Percentiles rank a stretch among this genome's conserved stretches.
Evolutionary conservation across 1,139 yeast species (phyloP).

Genomic region (Zygotorulaspora mrakii): DNA sequence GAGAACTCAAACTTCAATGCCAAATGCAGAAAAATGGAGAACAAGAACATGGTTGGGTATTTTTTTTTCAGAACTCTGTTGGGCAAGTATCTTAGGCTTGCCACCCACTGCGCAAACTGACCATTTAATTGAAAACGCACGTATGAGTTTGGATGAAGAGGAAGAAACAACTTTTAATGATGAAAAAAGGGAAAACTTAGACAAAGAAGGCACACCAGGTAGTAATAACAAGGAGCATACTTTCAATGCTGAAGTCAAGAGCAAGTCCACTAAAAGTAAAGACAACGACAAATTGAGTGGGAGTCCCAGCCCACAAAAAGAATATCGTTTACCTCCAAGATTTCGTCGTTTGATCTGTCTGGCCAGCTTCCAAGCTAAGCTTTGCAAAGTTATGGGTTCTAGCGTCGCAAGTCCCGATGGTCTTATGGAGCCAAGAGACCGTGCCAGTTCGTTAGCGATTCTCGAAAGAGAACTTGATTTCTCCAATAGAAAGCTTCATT

Average conservation of each 20-base stretch:
- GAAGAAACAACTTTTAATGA: slow-evolving; percentile 5
- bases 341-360: slow-evolving; percentile 71
- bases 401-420: slow-evolving; percentile 91
- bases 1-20: slow-evolving; percentile 81
- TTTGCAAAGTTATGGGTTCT: slow-evolving; percentile 83
- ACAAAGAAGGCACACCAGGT: not conserved
- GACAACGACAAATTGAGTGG: too few species aligned
- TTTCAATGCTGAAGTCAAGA: too few species aligned
- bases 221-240: not conserved
- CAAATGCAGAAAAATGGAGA: slow-evolving; percentile 92
- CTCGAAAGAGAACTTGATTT: slow-evolving; percentile 76
- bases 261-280: too few species aligned
- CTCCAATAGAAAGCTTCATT: slow-evolving; percentile 42
- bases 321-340: slow-evolving; percentile 50
- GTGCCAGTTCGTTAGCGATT: slow-evolving; percentile 74
- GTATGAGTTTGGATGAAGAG: slow-evolving; percentile 49
- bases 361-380: slow-evolving; percentile 78
- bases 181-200: not conserved
- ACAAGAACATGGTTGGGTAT: slow-evolving; percentile 90
- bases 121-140: slow-evolving; percentile 73
- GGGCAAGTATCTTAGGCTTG: slow-evolving; percentile 83
- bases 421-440: slow-evolving; percentile 73
- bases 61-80: slow-evolving; percentile 82
- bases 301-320: too few species aligned
- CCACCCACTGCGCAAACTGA: slow-evolving; percentile 88